Base-by-base conservation (phyloP, 768 basidiomycete genomes). In the Goffeauzyma gilvescens region DNA sequence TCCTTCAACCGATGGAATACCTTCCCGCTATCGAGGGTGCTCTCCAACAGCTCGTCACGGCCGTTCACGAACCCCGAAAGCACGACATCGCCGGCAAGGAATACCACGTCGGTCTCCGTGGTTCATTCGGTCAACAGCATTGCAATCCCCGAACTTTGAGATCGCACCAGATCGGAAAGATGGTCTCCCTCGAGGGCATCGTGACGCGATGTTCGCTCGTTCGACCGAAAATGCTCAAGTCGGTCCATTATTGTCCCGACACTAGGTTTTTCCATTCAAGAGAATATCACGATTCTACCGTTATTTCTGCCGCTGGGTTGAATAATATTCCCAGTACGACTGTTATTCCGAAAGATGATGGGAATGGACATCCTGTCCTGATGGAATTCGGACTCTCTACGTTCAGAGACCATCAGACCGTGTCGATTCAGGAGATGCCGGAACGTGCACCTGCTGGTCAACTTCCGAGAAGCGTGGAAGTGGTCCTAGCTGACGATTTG, bases 381-480 rank as follows among this genome's bases (percentile, higher is more conserved):
- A 93, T 78, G 52, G 93, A 98, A 66, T 96, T 76, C 58, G 93
- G 93, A 4, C 69, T 79, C 50, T 84, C 81, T 58, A 74, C 81
- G 6, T 98, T 93, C 69, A 71, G 83, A 44, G 93, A 98, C 65
- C 85, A 96, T 64, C 93, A 98, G 65, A 77, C 86, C 51, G 83
- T 96, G 59, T 86, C 78, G 63, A 96, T 98, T 49, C 93, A 98
- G 67, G 93, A 98, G 60, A 96, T 98, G 90, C 93, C 93, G 2
- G 93, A 98, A 66, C 77, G 93, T 18, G 89, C 93, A 12, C 93
- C 93, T 20, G 82, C 93, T 32, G 93, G 93, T 22, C 90, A 95
- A 63, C 70, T 98, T 22, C 93, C 93, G 33, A 73, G 93, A 36
- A 89, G 87, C 55, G 87, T 86, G 26, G 93, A 98, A 63, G 80